A percentile compares a stretch with the other conserved stretches of the same genome.
Evolutionary conservation across 768 basidiomycete species (phyloP).

Genomic region (Pisolithus sp.): DNA sequence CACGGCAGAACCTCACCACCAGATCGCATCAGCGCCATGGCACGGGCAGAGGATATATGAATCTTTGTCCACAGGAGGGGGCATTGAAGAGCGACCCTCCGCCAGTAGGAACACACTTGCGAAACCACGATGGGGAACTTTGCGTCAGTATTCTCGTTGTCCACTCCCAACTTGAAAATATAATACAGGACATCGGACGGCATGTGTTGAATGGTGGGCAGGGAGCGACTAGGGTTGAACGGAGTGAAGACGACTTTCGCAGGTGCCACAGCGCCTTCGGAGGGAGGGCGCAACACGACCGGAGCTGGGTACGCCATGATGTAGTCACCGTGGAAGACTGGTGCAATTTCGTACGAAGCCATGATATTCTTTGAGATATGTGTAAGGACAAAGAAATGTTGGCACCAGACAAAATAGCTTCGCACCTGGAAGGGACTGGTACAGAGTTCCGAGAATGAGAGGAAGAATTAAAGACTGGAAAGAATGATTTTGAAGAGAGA

Average conservation of each 20-base stretch:
- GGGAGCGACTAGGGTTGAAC: neutral
- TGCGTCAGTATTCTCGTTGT: neutral
- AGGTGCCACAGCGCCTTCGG: neutral
- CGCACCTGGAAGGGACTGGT: too few relatives aligned
- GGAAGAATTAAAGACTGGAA: too few relatives aligned
- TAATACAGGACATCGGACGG: slow-evolving; percentile 3
- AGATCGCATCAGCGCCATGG: neutral
- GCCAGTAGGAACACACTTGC: slow-evolving; percentile 40
- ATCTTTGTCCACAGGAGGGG: slow-evolving; percentile 32
- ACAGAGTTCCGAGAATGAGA: too few relatives aligned
- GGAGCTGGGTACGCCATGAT: too few relatives aligned
- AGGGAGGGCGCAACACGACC: too few relatives aligned
- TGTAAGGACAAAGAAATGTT: too few relatives aligned
- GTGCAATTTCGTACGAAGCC: too few relatives aligned
- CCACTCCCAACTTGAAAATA: slow-evolving; percentile 4
- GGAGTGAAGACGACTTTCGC: neutral
- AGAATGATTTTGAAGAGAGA: too few relatives aligned
- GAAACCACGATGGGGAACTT: slow-evolving; percentile 26
- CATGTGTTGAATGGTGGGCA: neutral
- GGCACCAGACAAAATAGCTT: too few relatives aligned
- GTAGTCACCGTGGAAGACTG: too few relatives aligned
- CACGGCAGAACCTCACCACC: neutral
- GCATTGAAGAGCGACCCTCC: slow-evolving; percentile 29
- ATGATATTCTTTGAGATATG: too few relatives aligned
- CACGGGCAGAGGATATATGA: slow-evolving; percentile 12